Conservation (phyloP, 2,329 filamentous ascomycete species). For the Colletotrichum sp. region DNA sequence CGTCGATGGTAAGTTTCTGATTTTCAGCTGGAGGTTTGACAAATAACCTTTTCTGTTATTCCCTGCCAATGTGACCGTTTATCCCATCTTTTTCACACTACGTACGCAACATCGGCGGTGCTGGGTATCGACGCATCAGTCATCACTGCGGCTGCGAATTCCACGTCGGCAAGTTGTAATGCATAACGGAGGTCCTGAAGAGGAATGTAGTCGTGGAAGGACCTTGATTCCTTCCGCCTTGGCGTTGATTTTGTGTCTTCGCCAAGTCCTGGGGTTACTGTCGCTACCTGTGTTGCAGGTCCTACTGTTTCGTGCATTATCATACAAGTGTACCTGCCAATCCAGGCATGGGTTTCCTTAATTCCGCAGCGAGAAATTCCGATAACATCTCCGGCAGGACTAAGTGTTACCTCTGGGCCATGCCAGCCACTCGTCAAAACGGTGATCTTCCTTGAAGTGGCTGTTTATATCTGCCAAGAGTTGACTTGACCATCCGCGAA, state of each 20-base stretch:
- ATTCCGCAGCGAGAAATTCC: background rate
- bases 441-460: background rate
- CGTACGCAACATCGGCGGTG: background rate
- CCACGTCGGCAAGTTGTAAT: background rate
- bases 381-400: background rate
- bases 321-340: background rate
- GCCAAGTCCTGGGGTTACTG: background rate
- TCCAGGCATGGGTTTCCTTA: background rate
- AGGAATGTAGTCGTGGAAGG: background rate
- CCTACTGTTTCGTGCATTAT: background rate
- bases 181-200: background rate
- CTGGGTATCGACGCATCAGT: background rate
- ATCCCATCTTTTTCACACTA: background rate
- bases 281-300: background rate
- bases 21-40: background rate
- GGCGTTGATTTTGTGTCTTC: background rate
- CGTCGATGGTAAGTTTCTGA: background rate
- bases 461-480: background rate
- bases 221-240: background rate
- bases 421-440: background rate
- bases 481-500: background rate
- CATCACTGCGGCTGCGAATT: background rate
- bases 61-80: background rate
- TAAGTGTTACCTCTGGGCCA: background rate
- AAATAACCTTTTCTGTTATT: background rate